Percentiles rank a stretch among this genome's conserved stretches.
phyloP scores from a whole-genome alignment of 805 yeast species.

The Sugiyamaella boreocaroliniensis region DNA sequence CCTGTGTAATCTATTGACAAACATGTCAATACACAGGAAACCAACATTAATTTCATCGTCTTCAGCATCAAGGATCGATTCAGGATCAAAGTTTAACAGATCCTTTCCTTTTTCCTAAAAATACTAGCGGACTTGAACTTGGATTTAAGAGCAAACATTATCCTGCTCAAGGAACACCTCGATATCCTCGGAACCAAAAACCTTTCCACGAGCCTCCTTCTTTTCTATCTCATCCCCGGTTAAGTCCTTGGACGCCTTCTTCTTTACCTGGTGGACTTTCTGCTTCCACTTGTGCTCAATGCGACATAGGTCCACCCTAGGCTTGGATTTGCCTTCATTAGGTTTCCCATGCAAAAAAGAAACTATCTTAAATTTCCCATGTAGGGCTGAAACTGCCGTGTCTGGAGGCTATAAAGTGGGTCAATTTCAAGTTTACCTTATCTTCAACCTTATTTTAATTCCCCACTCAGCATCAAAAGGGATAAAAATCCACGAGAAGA shows the following conservation, averaged over 20 bases:
- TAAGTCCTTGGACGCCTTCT: not conserved
- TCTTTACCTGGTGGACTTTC: conserved; percentile 32
- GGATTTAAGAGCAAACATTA: conserved; percentile 55
- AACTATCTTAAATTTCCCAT: no score
- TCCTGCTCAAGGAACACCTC: conserved; percentile 75
- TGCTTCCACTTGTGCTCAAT: conserved; percentile 68
- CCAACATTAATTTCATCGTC: no score
- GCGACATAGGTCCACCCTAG: conserved; percentile 78
- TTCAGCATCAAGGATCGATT: conserved; percentile 41
- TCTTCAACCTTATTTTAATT: no score
- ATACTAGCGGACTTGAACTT: conserved; percentile 45
- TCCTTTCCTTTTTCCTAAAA: conserved; percentile 71
- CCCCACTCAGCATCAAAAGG: no score
- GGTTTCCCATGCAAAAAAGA: conserved; percentile 49
- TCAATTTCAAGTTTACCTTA: no score
- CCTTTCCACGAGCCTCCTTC: conserved; percentile 22
- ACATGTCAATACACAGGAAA: no score
- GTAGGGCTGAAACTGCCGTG: no score
- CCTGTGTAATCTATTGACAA: no score
- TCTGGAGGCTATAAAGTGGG: no score
- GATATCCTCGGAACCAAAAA: conserved; percentile 47
- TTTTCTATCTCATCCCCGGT: conserved; percentile 13
- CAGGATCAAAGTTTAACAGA: conserved; percentile 64
- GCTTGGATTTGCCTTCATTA: conserved; percentile 76
- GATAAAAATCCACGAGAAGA: no score